These are phyloP conservation scores for Neodidymelliopsis sp. DNA, from an alignment of 2,329 filamentous ascomycete species.

Conservation along the genomic window DNA sequence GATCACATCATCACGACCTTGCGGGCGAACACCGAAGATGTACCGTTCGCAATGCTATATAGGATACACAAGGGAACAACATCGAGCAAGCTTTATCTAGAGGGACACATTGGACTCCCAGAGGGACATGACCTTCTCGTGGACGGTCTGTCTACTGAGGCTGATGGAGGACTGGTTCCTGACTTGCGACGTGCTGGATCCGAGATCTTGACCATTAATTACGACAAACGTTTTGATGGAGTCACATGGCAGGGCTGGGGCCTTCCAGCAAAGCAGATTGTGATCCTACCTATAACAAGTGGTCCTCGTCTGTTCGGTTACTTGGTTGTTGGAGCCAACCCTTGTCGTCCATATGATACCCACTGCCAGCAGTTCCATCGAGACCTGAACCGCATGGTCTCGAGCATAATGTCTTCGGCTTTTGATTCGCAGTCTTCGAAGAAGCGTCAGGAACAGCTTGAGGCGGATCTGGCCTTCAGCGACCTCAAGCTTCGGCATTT, in stretches of 20 bases:
- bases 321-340: slow-evolving; percentile 47
- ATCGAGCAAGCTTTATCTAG: slow-evolving; percentile 26
- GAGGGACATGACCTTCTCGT: slow-evolving; percentile 37
- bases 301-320: slow-evolving; percentile 36
- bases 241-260: slow-evolving; percentile 41
- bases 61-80: slow-evolving; percentile 23
- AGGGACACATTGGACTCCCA: slow-evolving; percentile 40
- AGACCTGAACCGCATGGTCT: slow-evolving; percentile 42
- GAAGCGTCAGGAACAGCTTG: slow-evolving; percentile 40
- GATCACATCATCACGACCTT: slow-evolving; percentile 41
- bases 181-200: slow-evolving; percentile 38
- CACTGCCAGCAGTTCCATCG: slow-evolving; percentile 43
- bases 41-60: slow-evolving; percentile 44
- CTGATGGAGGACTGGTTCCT: slow-evolving; percentile 36
- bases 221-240: slow-evolving; percentile 41
- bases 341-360: slow-evolving; percentile 42
- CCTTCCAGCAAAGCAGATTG: slow-evolving; percentile 33
- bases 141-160: slow-evolving; percentile 30
- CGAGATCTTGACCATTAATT: slow-evolving; percentile 31
- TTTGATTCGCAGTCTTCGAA: slow-evolving; percentile 29
- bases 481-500: slow-evolving; percentile 46
- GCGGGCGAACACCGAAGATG: slow-evolving; percentile 36
- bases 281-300: slow-evolving; percentile 37
- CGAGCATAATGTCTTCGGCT: slow-evolving; percentile 38
- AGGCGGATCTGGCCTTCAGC: slow-evolving; percentile 45